phyloP scores from a whole-genome alignment of 1,284 basidiomycete genomes.

The Ganoderma multipileum region DNA sequence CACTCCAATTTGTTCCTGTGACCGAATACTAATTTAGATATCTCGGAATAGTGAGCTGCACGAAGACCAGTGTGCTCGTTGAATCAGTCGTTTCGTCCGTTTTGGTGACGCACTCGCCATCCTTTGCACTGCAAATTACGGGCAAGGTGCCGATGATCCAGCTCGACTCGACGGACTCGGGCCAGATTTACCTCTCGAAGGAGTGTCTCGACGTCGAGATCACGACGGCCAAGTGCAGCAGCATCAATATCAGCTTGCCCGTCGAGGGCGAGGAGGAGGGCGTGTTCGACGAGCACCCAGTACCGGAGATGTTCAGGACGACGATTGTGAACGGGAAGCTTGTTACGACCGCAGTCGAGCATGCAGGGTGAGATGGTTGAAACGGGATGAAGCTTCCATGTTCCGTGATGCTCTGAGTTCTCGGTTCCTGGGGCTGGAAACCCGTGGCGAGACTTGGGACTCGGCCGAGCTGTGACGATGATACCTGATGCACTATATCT shows the following conservation, averaged over 20 bases:
- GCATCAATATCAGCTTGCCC: conserved; percentile 92
- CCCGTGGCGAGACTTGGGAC: not conserved
- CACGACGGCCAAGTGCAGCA: conserved; percentile 94
- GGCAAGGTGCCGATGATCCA: conserved; percentile 92
- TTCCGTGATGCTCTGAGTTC: not conserved
- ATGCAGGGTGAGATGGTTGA: conserved; percentile 68
- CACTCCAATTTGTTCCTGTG: not conserved
- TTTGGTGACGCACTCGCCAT: conserved; percentile 89
- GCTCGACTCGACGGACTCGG: conserved; percentile 94
- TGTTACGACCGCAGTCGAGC: conserved; percentile 90
- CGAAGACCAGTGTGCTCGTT: conserved; percentile 88
- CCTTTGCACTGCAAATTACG: conserved; percentile 93
- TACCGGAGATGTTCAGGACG: conserved; percentile 97
- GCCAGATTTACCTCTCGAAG: conserved; percentile 93
- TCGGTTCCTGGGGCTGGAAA: not conserved
- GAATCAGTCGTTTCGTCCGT: conserved; percentile 93
- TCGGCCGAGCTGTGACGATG: not conserved
- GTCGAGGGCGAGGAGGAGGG: conserved; percentile 91
- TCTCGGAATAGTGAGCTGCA: conserved; percentile 77
- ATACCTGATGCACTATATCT: not conserved
- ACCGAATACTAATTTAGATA: not conserved
- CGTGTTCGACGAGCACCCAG: conserved; percentile 87
- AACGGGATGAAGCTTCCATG: not conserved
- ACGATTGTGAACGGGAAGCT: conserved; percentile 85
- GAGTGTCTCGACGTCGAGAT: conserved; percentile 85